Evolutionary conservation across 2,329 filamentous ascomycete genomes (phyloP), one percentile per base, ranked within the genome.

Genomic region (Didymella arachidicola): DNA sequence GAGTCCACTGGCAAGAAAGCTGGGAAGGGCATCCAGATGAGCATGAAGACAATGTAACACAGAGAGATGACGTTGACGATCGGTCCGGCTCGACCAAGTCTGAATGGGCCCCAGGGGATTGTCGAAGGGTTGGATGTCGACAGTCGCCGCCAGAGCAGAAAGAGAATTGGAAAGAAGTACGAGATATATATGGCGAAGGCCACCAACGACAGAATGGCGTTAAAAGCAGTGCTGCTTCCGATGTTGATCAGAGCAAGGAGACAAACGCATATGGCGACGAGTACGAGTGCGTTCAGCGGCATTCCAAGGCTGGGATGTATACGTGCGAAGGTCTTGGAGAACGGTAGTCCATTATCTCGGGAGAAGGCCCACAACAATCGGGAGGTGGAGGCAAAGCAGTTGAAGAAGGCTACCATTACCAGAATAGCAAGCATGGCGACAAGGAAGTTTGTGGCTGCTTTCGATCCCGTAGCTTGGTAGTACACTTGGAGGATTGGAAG

Each of bases 191-290:
- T 53, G 4, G 67, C 74, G 10, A 77, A 45, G 7, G 72, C 69
- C 45, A 64, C 65, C 1, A 77, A 69, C 2, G 73, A 75, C 26
- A 75, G 71, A 22, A 73, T 59, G 5, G 68, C 69, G 45, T 72
- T 73, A 60, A 73, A 72, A 0, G 82, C 83, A 6, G 69, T 67
- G 7, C 64, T 63, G 30, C 66, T 70, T 44, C 63, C 72, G 43
- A 74, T 70, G 50, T 72, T 70, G 60, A 76, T 73, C 6, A 74
- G 58, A 7, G 67, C 65, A 8, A 74, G 61, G 25, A 59, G 57
- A 0, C 80, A 82, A 6, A 68, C 61, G 14, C 74, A 38, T 38
- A 11, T 49, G 27, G 64, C 62, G 38, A 71, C 54, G 0, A 74
- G 65, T 16, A 68, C 44, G 6, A 75, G 63, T 16, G 69, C 67